These are phyloP conservation scores for Protomyces macrosporus DNA, from an alignment of 1,139 yeast genomes.

Conservation along the genomic window DNA sequence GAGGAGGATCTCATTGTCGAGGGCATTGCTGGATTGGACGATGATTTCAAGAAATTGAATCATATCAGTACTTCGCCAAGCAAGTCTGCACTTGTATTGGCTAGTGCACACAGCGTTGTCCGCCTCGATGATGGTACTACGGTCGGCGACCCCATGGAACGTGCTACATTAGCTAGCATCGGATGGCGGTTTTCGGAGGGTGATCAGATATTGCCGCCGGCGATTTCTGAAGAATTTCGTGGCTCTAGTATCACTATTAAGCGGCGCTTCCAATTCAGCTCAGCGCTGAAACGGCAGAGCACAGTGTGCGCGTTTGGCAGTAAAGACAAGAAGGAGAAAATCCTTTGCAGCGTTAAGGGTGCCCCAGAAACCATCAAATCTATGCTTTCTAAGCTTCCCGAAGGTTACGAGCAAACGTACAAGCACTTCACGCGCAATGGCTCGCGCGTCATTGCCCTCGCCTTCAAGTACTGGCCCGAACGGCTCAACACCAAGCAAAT, in stretches of 20 bases:
- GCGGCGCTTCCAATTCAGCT: slow-evolving; percentile 95
- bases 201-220: slow-evolving; percentile 44
- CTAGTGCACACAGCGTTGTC: slow-evolving; percentile 95
- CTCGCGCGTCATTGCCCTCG: slow-evolving; percentile 91
- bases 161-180: slow-evolving; percentile 84
- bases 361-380: slow-evolving; percentile 95
- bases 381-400: slow-evolving; percentile 70
- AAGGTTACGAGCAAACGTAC: slow-evolving; percentile 74
- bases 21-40: slow-evolving; percentile 82
- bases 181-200: slow-evolving; percentile 77
- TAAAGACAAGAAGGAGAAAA: slow-evolving; percentile 44
- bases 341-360: slow-evolving; percentile 88
- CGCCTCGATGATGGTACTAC: slow-evolving; percentile 86
- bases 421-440: slow-evolving; percentile 93
- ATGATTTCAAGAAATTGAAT: slow-evolving; percentile 41
- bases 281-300: slow-evolving; percentile 93
- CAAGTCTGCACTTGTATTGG: slow-evolving; percentile 68
- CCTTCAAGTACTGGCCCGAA: slow-evolving; percentile 65
- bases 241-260: slow-evolving; percentile 55
- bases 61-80: slow-evolving; percentile 58
- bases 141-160: slow-evolving; percentile 99
- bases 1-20: slow-evolving; percentile 95
- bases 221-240: slow-evolving; percentile 32
- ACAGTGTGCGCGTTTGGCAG: slow-evolving; percentile 61
- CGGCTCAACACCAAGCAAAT: slow-evolving; percentile 28